Evolutionary conservation across 2,329 filamentous ascomycete species (phyloP), one percentile per base, ranked within the genome.

Genomic region (Colletotrichum echinochloae): DNA sequence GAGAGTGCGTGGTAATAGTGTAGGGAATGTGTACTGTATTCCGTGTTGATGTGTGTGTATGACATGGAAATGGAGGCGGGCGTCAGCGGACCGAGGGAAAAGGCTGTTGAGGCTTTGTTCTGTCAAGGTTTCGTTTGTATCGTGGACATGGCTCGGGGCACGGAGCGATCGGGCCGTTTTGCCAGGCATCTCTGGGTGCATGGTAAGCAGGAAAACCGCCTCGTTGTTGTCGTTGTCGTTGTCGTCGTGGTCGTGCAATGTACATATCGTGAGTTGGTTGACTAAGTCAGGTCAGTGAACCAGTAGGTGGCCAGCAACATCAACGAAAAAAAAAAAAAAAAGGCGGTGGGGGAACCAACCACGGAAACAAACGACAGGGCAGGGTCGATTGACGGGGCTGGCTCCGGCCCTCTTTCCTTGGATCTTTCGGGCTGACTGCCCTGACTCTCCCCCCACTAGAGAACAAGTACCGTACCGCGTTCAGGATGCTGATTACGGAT

Each of bases 341-440:
- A 5, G 14, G 18, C 33, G 46, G 23, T 18, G 46, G 33, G 16
- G 37, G 6, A 41, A 20, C 41, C 41, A 44, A 44, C 41, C 41
- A 44, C 18, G 16, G 41, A 16, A 49, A 51, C 67, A 44, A 67
- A 70, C 67, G 64, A 59, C 39, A 26, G 30, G 26, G 35, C n/a
- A 37, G 20, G 20, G n/a, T 54, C 51, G 44, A 66, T 59, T 9
- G 57, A 63, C 68, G 68, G 68, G 68, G 61, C 65, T 71, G 46
- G 65, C 64, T 71, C 68, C 68, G 68, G 57, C 37, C 5, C 20
- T 51, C 7, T 44, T 44, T n/a, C 20, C 37, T 52, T 41, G 56
- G 48, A 44, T 39, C 26, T 23, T 30, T 30, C 23, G 18, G 35
- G 60, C 57, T 39, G 52, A 23, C 23, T 18, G 18, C 33, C 33